A percentile compares a stretch with the other conserved stretches of the same genome.
Evolutionary conservation across 2,329 filamentous ascomycete species (phyloP).

Genomic region (Calonectria naviculata): DNA sequence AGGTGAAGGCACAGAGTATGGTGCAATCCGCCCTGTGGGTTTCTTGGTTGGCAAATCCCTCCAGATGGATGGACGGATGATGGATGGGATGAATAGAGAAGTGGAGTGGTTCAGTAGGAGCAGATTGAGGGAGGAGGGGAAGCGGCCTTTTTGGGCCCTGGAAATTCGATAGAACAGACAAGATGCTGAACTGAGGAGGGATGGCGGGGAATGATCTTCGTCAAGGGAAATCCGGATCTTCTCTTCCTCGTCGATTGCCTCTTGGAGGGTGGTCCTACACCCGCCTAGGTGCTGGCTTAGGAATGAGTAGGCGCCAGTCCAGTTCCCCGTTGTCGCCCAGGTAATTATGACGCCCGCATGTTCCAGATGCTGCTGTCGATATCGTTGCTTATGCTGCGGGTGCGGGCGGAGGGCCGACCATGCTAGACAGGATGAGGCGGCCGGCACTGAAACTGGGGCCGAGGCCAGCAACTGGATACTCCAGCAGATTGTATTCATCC

Average conservation of each 20-base stretch:
- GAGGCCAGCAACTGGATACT: slow-evolving; percentile 17
- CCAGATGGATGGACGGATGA: not conserved
- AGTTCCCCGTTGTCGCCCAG: not conserved
- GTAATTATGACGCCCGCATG: slow-evolving; percentile 11
- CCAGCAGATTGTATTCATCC: not conserved
- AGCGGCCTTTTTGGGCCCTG: not conserved
- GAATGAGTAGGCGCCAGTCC: not conserved
- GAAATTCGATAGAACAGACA: not conserved
- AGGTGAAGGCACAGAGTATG: not conserved
- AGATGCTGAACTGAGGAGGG: not conserved
- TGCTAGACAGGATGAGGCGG: slow-evolving; percentile 12
- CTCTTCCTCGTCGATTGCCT: not conserved
- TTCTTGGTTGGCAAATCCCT: not conserved
- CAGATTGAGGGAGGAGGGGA: slow-evolving; percentile 3
- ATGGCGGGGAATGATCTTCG: slow-evolving; percentile 1
- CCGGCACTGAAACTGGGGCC: slow-evolving; percentile 15
- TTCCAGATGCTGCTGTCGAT: slow-evolving; percentile 5
- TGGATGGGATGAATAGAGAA: not conserved
- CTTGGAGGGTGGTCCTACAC: not conserved
- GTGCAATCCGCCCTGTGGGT: not conserved
- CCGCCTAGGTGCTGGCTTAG: not conserved
- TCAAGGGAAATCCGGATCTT: not conserved
- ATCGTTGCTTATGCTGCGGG: slow-evolving; percentile 13
- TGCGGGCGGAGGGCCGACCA: not conserved
- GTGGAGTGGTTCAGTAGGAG: slow-evolving; percentile 1